Conservation (phyloP, 169 alveolate genomes). For the Cryptosporidium bovis region DNA sequence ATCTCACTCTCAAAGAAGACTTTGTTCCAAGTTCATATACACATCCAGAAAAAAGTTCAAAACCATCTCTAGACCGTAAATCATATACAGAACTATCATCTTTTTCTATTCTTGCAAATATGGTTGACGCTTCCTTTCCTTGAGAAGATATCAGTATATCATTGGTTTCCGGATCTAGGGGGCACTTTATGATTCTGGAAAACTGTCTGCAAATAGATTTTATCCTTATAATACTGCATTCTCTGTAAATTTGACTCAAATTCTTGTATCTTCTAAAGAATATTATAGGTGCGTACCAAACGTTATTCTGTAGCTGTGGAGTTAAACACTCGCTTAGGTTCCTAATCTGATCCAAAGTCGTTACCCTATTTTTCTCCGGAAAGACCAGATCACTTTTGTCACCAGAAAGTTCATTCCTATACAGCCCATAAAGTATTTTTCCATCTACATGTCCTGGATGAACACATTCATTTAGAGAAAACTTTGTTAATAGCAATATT, state of each 20-base stretch:
- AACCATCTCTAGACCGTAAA: neutral
- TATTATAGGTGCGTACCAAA: constrained; percentile 69
- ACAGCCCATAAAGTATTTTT: constrained; percentile 13
- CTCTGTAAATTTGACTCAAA: constrained; percentile 16
- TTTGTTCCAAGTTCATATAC: constrained; percentile 58
- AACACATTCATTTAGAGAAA: neutral
- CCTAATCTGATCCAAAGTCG: constrained; percentile 27
- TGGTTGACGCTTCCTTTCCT: constrained; percentile 71
- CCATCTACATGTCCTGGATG: too few species aligned
- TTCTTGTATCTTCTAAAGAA: constrained; percentile 47
- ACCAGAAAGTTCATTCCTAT: neutral
- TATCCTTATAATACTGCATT: constrained; percentile 29
- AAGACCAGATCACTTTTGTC: neutral
- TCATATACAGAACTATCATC: neutral
- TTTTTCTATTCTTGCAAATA: constrained; percentile 18
- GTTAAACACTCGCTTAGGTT: constrained; percentile 15
- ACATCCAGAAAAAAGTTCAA: constrained; percentile 56
- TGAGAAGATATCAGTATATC: constrained; percentile 25
- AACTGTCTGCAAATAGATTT: constrained; percentile 25
- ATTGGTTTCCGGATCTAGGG: neutral
- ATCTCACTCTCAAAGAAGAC: constrained; percentile 59
- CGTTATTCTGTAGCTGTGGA: constrained; percentile 19
- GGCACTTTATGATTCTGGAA: constrained; percentile 11
- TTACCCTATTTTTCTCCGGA: neutral
- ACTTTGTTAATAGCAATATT: neutral